Evolutionary conservation across 345 rosid genomes (phyloP), one percentile per base, ranked within the genome.

Genomic region (Odontarrhena argentea): DNA sequence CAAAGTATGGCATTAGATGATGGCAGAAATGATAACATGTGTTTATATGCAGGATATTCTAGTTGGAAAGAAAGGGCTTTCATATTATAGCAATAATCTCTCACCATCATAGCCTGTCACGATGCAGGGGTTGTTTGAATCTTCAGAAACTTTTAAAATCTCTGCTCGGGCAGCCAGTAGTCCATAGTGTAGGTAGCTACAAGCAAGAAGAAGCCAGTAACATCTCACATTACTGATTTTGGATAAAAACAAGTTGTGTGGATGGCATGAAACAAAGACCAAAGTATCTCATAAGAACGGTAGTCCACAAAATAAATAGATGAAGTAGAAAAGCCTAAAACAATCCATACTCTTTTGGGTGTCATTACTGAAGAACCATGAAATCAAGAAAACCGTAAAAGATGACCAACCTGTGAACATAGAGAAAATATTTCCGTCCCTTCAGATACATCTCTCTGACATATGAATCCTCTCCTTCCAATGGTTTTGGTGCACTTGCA

Each of bases 91-190:
- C 49, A 37, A 54, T 44, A 36, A 46, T 44, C 55, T 57, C 73
- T 67, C 78, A 94, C 99, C 97, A 76, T 88, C 82, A 73, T 83
- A 85, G 75, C 96, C 96, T 67, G 74, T 77, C 78, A 84, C 75
- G 72, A 88, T 79, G 78, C 99, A 94, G 42, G 96, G 96, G 77
- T 84, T 91, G 65, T 74, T 78, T 70, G 88, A 71, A 43, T 70
- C 94, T 58, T 77, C 88, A 45, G 89, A 87, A 30, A 48, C 74
- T 79, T 83, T 86, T 79, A 94, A 70, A 68, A 94, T 88, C 76
- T 91, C 96, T 7, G 91, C 99, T 77, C 99, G 86, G 76, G 96
- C 99, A 12, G 99, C 99, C 65, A 94, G 70, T 78, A 94, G 79
- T 48, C 99, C 99, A 78, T 88, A 94, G 77, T 56, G 91, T 87